phyloP scores from a whole-genome alignment of 257 asterid species.

The Salvia splendens region DNA sequence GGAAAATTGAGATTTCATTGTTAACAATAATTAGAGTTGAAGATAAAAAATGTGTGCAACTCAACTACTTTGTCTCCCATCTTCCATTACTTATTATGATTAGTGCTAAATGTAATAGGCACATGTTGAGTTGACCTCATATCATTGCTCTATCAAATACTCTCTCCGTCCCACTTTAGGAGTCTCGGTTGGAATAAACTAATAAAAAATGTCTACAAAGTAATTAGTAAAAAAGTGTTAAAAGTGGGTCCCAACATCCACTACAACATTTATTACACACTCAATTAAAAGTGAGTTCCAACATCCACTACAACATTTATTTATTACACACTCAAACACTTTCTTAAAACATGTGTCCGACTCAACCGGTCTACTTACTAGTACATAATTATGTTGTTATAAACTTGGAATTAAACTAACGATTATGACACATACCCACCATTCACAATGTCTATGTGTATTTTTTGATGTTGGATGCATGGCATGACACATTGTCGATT shows the following conservation, averaged over 20 bases:
- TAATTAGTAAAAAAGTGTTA: no score
- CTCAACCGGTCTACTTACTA: not conserved
- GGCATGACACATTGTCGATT: not conserved
- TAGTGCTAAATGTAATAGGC: constrained; percentile 9
- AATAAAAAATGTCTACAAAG: no score
- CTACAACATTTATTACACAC: no score
- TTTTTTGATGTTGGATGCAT: no score
- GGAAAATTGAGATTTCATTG: constrained; percentile 22
- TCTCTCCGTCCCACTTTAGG: no score
- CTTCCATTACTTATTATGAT: constrained; percentile 30
- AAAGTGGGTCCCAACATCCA: no score
- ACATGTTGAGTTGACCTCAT: constrained; percentile 40
- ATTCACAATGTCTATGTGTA: constrained; percentile 25
- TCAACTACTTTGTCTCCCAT: constrained; percentile 39
- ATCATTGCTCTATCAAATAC: not conserved
- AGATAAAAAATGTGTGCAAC: constrained; percentile 11
- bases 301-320: no score
- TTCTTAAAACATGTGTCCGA: no score
- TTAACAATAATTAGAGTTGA: not conserved
- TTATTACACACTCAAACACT: no score
- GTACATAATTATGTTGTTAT: constrained; percentile 13
- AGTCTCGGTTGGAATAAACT: no score
- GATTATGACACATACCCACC: constrained; percentile 35
- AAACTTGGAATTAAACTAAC: constrained; percentile 2
- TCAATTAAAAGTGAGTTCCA: no score